Evolutionary conservation across 1,284 basidiomycete genomes (phyloP), one percentile per base, ranked within the genome.

Genomic region (Ceratobasidium theobromae): DNA sequence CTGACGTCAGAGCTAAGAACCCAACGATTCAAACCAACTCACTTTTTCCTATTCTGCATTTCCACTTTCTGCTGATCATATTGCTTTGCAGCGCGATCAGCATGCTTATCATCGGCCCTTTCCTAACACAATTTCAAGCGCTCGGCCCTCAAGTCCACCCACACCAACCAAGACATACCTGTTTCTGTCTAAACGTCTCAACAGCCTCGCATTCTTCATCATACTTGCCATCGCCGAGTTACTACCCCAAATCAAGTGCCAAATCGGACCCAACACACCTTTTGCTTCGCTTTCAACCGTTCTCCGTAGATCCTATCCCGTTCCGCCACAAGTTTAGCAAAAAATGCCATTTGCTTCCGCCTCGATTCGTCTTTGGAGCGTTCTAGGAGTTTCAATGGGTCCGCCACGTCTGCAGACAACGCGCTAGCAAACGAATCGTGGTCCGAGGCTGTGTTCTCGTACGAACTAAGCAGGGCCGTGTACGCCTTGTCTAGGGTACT

Each of bases 1-100:
- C 46, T 25, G 21, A 60, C 16, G 5, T 45, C 18, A 14, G 43
- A n/a, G 9, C 49, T 2, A 60, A 16, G 8, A 25, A 9, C 25
- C 28, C 46, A 53, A 53, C 21, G 54, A 33, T 40, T 18, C 49
- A 55, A 52, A 65, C 58, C 43, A 33, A 52, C 77, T 65, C 68
- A 91, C 89, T 93, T 93, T 78, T 93, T 93, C 75, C 84, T 82
- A 70, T 87, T 89, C 49, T 85, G 76, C 88, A 91, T 91, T 49
- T 91, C 87, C 41, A 80, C 79, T 65, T 83, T 82, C 70, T 90
- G 88, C 69, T 88, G 85, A 69, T 90, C 88, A 60, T 83, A 84
- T 71, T 90, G 87, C 74, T 83, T 86, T 18, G 85, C 84, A 3
- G 82, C 84, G 33, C 88, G 82, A 57, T 88, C 88, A 23, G 87